Conservation (phyloP, 495 filamentous ascomycete genomes). For the Trichoderma asperelloides region DNA sequence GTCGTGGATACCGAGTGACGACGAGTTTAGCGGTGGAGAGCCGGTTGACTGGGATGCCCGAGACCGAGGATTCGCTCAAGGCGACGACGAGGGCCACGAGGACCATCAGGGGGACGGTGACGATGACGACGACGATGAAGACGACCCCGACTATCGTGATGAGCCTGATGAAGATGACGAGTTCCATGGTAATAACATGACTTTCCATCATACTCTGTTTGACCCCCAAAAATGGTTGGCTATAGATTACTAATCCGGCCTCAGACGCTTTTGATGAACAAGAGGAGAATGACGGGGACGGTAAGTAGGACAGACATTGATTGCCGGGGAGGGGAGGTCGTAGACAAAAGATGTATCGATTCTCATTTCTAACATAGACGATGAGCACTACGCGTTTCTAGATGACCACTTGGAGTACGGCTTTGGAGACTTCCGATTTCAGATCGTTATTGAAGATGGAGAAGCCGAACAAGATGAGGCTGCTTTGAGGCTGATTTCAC, state of each 20-base stretch:
- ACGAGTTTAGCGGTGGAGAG: not conserved
- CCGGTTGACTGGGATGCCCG: not conserved
- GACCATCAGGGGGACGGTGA: not conserved
- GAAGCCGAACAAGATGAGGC: not conserved
- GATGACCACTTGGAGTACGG: not conserved
- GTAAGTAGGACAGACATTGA: not conserved
- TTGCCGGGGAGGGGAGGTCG: too few relatives aligned
- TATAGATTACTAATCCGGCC: not conserved
- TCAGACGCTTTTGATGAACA: not conserved
- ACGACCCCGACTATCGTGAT: conserved; percentile 10
- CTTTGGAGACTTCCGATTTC: not conserved
- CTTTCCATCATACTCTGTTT: not conserved
- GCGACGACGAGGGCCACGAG: not conserved
- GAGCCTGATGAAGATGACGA: conserved; percentile 5
- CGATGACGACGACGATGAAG: conserved; percentile 8
- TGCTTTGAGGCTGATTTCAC: not conserved
- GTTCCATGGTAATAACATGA: not conserved
- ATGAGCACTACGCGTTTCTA: not conserved
- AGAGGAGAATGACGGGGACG: not conserved
- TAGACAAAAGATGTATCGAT: not conserved
- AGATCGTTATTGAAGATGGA: conserved; percentile 3
- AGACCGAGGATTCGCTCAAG: not conserved
- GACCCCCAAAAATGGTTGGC: not conserved
- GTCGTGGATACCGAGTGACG: not conserved
- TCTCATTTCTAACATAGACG: too few relatives aligned